These are phyloP conservation scores for Camellia sinensis DNA, from an alignment of 148 eudicot species.

Conservation along the genomic window DNA sequence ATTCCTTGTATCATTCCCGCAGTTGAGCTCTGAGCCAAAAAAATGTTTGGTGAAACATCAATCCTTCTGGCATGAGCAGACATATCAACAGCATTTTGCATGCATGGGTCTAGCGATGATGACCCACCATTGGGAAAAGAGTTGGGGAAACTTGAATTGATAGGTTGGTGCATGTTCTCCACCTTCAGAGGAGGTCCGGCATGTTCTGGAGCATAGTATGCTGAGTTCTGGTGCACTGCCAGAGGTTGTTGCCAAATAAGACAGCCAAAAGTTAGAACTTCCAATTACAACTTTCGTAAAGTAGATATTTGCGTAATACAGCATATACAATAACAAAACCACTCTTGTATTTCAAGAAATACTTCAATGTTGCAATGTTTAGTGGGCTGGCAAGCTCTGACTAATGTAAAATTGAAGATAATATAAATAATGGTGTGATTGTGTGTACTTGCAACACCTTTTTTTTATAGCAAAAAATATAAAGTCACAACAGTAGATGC, in stretches of 20 bases:
- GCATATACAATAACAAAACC: background rate
- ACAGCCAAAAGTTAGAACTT: background rate
- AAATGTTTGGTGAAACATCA: conserved; percentile 42
- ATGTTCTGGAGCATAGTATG: conserved; percentile 50
- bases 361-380: background rate
- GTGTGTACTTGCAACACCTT: background rate
- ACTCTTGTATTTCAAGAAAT: conserved; percentile 5
- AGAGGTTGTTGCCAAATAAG: background rate
- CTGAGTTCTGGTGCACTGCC: conserved; percentile 67
- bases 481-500: background rate
- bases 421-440: background rate
- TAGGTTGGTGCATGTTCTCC: conserved; percentile 49
- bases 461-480: background rate
- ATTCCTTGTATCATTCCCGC: conserved; percentile 51
- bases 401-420: background rate
- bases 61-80: conserved; percentile 41
- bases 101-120: conserved; percentile 38
- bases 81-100: conserved; percentile 41
- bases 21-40: conserved; percentile 55
- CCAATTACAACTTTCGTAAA: background rate
- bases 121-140: conserved; percentile 57
- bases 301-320: background rate
- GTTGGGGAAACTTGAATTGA: conserved; percentile 37
- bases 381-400: background rate
- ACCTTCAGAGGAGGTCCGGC: conserved; percentile 42